These are phyloP conservation scores for Cryptomeria japonica DNA, from an alignment of 75 land plant genomes.

Conservation along the genomic window DNA sequence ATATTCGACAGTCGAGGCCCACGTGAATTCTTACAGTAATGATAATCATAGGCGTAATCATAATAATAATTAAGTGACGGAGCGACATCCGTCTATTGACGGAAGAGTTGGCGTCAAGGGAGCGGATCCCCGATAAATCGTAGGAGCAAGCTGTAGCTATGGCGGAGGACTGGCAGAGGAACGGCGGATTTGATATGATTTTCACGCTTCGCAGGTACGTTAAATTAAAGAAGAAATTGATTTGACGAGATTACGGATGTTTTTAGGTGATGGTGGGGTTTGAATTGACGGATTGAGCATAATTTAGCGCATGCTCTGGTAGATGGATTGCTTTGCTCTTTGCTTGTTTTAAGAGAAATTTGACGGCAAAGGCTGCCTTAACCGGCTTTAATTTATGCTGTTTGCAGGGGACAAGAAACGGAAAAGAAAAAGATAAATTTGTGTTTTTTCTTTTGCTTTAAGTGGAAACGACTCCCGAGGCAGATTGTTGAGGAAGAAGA, in stretches of 20 bases:
- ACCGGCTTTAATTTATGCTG: not conserved
- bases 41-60: not conserved
- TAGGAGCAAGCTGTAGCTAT: not conserved
- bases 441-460: slow-evolving; percentile 2
- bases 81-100: not conserved
- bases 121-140: not conserved
- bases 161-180: not conserved
- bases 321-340: not conserved
- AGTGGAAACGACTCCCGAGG: slow-evolving; percentile 5
- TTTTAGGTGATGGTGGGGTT: not conserved
- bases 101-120: not conserved
- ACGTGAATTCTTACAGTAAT: not conserved
- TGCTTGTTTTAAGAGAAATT: not conserved
- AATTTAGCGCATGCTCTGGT: not conserved
- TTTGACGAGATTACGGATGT: not conserved
- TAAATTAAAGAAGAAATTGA: not conserved
- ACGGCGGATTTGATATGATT: slow-evolving; percentile 6
- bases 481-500: not conserved
- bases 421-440: slow-evolving; percentile 4
- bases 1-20: slow-evolving; percentile 3
- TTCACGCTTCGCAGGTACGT: slow-evolving; percentile 2
- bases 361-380: not conserved
- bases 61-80: not conserved
- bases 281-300: not conserved
- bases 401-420: slow-evolving; percentile 4